Evolutionary conservation across 805 yeast species (phyloP).

Genomic region (Starmerella apicola): DNA sequence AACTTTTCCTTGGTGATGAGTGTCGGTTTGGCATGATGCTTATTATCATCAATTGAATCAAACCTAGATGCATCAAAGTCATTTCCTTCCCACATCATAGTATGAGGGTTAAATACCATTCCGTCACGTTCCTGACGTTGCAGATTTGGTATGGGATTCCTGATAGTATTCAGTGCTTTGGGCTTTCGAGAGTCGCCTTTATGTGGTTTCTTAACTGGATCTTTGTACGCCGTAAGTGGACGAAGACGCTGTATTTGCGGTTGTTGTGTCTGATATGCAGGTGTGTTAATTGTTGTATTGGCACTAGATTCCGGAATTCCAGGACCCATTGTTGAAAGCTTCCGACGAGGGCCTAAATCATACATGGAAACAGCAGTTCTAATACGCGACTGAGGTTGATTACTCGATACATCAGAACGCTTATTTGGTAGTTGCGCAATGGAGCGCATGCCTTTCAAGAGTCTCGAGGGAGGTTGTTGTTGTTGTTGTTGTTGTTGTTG

Average conservation of each 20-base stretch:
- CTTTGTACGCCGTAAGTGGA: constrained; percentile 21
- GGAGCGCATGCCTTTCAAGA: constrained; percentile 19
- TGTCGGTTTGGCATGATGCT: constrained; percentile 8
- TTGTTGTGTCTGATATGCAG: constrained; percentile 1
- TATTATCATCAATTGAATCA: constrained; percentile 7
- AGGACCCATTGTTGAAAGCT: too few relatives aligned
- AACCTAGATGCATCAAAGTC: constrained; percentile 19
- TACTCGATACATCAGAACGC: not conserved
- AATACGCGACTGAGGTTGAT: constrained; percentile 6
- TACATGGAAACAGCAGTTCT: constrained; percentile 19
- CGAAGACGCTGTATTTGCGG: constrained; percentile 8
- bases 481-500: constrained; percentile 3
- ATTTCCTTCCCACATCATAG: constrained; percentile 23
- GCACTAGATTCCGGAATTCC: not conserved
- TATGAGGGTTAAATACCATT: constrained; percentile 22
- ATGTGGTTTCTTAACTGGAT: constrained; percentile 10
- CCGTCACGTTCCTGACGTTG: constrained; percentile 19
- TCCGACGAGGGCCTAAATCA: constrained; percentile 11
- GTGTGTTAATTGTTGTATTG: too few relatives aligned
- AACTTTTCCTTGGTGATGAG: constrained; percentile 13
- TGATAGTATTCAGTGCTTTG: constrained; percentile 12
- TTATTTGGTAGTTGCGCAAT: constrained; percentile 20
- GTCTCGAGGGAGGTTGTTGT: constrained; percentile 9
- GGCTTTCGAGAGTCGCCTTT: constrained; percentile 1
- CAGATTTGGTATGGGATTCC: constrained; percentile 11